These are phyloP conservation scores for Dorcoceras hygrometricum DNA, from an alignment of 257 asterid genomes.

Conservation along the genomic window DNA sequence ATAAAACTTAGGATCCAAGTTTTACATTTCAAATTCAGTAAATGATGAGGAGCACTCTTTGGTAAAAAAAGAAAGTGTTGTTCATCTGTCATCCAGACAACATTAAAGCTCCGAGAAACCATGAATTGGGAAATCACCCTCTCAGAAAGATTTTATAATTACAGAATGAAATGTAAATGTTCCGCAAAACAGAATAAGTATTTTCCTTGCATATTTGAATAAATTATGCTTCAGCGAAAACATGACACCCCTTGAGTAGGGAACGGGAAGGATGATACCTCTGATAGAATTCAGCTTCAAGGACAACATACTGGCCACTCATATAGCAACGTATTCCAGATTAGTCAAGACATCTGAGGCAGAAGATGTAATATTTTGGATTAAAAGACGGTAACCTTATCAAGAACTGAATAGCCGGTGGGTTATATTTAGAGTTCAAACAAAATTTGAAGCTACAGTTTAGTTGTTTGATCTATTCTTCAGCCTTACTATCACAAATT, in stretches of 20 bases:
- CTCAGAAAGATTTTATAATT: constrained; percentile 5
- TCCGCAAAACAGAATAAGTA: too few relatives aligned
- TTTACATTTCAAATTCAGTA: not conserved
- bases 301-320: constrained; percentile 15
- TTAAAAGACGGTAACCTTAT: not conserved
- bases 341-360: constrained; percentile 7
- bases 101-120: not conserved
- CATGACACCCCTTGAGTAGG: constrained; percentile 18
- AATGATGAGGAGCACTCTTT: not conserved
- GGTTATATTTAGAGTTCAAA: not conserved
- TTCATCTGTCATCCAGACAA: not conserved
- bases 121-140: not conserved
- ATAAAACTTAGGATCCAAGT: not conserved
- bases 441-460: not conserved
- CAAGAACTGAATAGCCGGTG: not conserved
- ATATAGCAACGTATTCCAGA: constrained; percentile 8
- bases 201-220: not conserved
- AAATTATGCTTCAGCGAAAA: constrained; percentile 10
- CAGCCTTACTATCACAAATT: not conserved
- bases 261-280: constrained; percentile 17
- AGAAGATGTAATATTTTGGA: constrained; percentile 2
- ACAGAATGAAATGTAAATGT: too few relatives aligned
- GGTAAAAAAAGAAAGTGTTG: not conserved
- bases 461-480: not conserved
- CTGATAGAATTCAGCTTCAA: not conserved